Evolutionary conservation across 352 stramenopile genomes (phyloP), one percentile per base, ranked within the genome.

Genomic region (Phytophthora sp.): DNA sequence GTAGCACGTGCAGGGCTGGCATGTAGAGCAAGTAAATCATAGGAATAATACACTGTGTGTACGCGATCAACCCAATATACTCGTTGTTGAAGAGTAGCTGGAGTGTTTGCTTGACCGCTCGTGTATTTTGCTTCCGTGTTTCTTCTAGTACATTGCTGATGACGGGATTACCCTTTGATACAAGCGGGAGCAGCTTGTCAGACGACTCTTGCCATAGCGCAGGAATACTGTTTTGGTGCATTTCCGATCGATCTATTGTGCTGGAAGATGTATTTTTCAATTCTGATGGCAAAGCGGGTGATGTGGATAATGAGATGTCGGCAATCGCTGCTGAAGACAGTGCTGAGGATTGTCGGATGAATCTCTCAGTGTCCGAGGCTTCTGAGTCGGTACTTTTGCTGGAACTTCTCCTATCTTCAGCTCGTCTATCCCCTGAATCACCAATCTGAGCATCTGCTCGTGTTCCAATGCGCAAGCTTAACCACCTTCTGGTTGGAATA

Each of bases 51-150:
- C 54, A 69, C 52, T 77, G 64, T 3, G 61, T 64, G 26, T 76
- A 78, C 45, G 55, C 53, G 4, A 68, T 60, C 1, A 77, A 54
- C 20, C 49, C 64, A 11, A 81, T 35, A 37, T 78, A 78, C 21
- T 81, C 72, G 44, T 69, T 77, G n/a, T 63, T 62, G 50, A 81
- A 81, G 13, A 81, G 58, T 24, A 81, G 27, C 34, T 73, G 68
- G 12, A 73, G 67, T 1, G 63, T 75, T 24, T 79, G 57, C 12
- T 75, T 63, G 3, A 79, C 54, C 0, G 63, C 56, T 27, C 31
- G 37, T 0, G 70, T 68, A 31, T 76, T 76, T 35, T 70, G 59
- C 32, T 62, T 66, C 15, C 49, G 43, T 7, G 54, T 54, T 24
- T 66, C 60, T 10, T 58, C 31, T 13, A 66, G 15, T 6, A 62